Conservation (phyloP, 306 rosid genomes). For the Oemleria cerasiformis region DNA sequence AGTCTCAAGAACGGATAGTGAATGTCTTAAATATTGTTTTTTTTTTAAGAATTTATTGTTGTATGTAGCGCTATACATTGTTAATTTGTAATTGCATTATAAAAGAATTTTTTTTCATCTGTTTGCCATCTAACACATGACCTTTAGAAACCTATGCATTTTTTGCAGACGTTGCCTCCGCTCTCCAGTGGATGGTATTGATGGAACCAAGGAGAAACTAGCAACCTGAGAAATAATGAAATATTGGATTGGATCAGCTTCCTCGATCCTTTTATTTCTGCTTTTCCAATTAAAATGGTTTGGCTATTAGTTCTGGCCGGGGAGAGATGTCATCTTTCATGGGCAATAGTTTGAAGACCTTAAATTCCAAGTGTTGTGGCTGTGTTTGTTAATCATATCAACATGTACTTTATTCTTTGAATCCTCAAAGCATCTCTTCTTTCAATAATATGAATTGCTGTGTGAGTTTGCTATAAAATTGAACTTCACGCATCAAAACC, state of each 20-base stretch:
- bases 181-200: not conserved
- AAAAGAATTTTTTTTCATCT: not conserved
- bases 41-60: not conserved
- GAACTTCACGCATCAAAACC: too few species aligned
- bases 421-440: not conserved
- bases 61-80: not conserved
- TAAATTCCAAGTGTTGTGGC: not conserved
- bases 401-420: not conserved
- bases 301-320: too few species aligned
- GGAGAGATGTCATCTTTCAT: too few species aligned
- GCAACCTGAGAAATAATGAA: slow-evolving; percentile 6
- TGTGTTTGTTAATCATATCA: not conserved
- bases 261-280: not conserved
- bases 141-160: not conserved
- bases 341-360: not conserved
- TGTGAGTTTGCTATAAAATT: not conserved
- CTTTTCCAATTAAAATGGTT: not conserved
- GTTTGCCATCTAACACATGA: not conserved
- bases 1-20: not conserved
- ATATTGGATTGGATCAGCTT: too few species aligned
- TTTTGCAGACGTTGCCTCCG: slow-evolving; percentile 23
- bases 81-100: not conserved
- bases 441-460: not conserved
- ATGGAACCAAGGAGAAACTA: not conserved
- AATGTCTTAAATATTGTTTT: too few species aligned